These are phyloP conservation scores for Luffa aegyptiaca DNA, from an alignment of 306 rosid genomes.

Conservation along the genomic window DNA sequence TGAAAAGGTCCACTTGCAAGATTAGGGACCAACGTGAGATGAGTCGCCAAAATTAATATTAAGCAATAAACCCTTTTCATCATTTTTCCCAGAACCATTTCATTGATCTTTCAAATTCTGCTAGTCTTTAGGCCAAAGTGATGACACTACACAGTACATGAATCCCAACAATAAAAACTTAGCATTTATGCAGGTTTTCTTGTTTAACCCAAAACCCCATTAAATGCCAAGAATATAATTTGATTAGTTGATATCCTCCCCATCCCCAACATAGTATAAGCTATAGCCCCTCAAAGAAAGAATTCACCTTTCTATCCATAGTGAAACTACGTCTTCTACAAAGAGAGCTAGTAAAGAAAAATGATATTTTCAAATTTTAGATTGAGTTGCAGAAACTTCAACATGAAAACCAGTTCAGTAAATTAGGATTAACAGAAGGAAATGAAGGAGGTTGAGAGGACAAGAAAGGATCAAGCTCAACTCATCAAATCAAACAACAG, in stretches of 20 bases:
- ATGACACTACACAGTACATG: background rate
- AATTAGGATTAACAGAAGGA: background rate
- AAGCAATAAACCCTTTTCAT: background rate
- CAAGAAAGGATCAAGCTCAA: background rate
- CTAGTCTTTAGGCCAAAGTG: background rate
- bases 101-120: background rate
- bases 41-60: background rate
- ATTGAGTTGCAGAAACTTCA: background rate
- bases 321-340: background rate
- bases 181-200: background rate
- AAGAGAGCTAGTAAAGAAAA: background rate
- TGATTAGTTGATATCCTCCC: background rate
- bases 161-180: background rate
- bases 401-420: background rate
- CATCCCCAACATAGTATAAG: background rate
- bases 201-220: background rate
- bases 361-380: background rate
- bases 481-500: background rate
- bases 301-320: background rate
- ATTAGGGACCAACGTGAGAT: background rate
- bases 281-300: background rate
- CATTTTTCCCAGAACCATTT: background rate
- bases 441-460: background rate
- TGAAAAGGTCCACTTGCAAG: conserved; percentile 17
- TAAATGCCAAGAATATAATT: background rate